Conservation (phyloP, 176 grass and related monocot genomes). For the Bromus sterilis region DNA sequence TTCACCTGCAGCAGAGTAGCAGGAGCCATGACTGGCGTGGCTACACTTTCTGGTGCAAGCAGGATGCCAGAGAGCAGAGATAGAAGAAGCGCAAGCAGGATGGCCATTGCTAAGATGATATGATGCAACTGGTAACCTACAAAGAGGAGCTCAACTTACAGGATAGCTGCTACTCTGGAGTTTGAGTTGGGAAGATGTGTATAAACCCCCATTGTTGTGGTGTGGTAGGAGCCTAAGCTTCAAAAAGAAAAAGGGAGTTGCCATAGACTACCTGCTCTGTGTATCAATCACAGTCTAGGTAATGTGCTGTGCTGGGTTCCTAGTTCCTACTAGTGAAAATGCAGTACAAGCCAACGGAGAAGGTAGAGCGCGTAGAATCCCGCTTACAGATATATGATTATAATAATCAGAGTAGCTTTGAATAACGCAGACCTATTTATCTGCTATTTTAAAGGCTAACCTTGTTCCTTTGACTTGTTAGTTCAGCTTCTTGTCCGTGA, state of each 20-base stretch:
- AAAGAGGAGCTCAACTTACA: conserved; percentile 4
- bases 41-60: conserved; percentile 20
- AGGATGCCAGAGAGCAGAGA: conserved; percentile 17
- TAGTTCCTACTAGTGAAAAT: conserved; percentile 34
- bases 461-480: conserved; percentile 45
- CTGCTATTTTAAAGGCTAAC: conserved; percentile 40
- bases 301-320: conserved; percentile 23
- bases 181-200: conserved; percentile 18
- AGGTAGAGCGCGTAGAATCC: conserved; percentile 19
- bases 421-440: conserved; percentile 10
- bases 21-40: conserved; percentile 14
- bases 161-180: conserved; percentile 4
- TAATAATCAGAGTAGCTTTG: conserved; percentile 15
- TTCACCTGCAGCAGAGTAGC: conserved; percentile 53
- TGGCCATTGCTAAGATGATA: conserved; percentile 33
- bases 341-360: conserved; percentile 41
- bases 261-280: conserved; percentile 40
- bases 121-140: conserved; percentile 10
- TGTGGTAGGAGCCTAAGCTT: conserved; percentile 5
- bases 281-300: conserved; percentile 8
- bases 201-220: conserved; percentile 16
- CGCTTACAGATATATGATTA: neutral
- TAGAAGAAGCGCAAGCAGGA: conserved; percentile 12
- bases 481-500: conserved; percentile 26
- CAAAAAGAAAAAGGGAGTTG: neutral